These are phyloP conservation scores for Exophiala phaeomuriformis DNA, from an alignment of 2,329 filamentous ascomycete species.

Conservation along the genomic window DNA sequence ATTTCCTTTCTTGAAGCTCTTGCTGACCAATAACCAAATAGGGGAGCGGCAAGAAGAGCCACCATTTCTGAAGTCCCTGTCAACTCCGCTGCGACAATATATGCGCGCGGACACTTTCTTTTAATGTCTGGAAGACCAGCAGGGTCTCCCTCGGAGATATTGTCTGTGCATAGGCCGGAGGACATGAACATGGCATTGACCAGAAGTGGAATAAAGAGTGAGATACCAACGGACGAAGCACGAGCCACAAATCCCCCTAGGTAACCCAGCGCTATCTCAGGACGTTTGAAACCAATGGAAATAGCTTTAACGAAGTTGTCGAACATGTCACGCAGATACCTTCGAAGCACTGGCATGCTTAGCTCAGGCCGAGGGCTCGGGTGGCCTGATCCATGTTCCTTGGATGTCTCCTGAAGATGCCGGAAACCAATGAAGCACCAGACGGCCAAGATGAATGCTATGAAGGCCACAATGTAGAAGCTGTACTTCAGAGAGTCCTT, in stretches of 20 bases:
- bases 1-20: slow-evolving; percentile 59
- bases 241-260: slow-evolving; percentile 90
- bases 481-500: slow-evolving; percentile 69
- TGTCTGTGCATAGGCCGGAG: slow-evolving; percentile 65
- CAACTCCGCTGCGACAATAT: slow-evolving; percentile 76
- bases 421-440: slow-evolving; percentile 74
- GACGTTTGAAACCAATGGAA: slow-evolving; percentile 64
- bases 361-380: not conserved
- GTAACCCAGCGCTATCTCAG: slow-evolving; percentile 78
- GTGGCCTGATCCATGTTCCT: slow-evolving; percentile 55
- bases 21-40: slow-evolving; percentile 81
- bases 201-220: slow-evolving; percentile 86
- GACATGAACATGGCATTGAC: slow-evolving; percentile 84
- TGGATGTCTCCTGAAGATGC: slow-evolving; percentile 61
- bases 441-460: slow-evolving; percentile 65
- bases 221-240: slow-evolving; percentile 90
- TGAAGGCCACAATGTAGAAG: slow-evolving; percentile 74
- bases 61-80: slow-evolving; percentile 84
- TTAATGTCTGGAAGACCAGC: slow-evolving; percentile 57
- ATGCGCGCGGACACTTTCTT: slow-evolving; percentile 74
- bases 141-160: slow-evolving; percentile 32
- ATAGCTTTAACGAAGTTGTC: slow-evolving; percentile 47
- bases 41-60: slow-evolving; percentile 73
- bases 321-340: slow-evolving; percentile 7
- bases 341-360: not conserved